phyloP scores from a whole-genome alignment of 2,329 filamentous ascomycete species.

The Lizonia empirigonia region DNA sequence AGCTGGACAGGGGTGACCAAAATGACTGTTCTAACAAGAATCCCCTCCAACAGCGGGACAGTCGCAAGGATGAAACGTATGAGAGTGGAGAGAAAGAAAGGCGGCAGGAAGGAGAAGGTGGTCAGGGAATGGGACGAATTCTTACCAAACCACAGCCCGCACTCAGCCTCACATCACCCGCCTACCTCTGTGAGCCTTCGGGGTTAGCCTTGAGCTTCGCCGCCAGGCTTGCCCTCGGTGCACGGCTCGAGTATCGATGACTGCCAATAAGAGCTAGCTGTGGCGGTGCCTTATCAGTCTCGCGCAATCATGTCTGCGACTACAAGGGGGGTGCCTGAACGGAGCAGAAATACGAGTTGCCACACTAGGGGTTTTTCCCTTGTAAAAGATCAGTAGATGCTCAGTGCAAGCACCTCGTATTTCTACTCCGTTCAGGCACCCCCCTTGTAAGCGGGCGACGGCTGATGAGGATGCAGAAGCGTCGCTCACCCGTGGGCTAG shows the following conservation, averaged over 20 bases:
- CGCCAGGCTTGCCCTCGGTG: slow-evolving; percentile 11
- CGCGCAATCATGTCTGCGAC: slow-evolving; percentile 17
- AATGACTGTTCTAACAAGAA: too few species aligned
- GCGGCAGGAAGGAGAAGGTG: neutral
- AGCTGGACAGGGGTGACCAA: too few species aligned
- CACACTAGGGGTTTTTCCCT: too few species aligned
- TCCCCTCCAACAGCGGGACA: neutral
- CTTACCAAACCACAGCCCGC: neutral
- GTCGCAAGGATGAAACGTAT: neutral
- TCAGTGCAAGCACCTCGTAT: too few species aligned
- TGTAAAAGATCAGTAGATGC: too few species aligned
- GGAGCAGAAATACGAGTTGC: too few species aligned
- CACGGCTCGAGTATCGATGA: slow-evolving; percentile 2
- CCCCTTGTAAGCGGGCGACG: slow-evolving; percentile 12
- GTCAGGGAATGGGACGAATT: neutral
- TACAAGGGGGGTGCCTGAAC: too few species aligned
- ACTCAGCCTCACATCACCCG: slow-evolving; percentile 13
- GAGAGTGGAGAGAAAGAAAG: neutral
- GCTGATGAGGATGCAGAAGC: slow-evolving; percentile 19
- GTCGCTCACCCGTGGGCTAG: slow-evolving; percentile 12
- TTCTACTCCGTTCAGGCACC: too few species aligned
- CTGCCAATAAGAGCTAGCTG: slow-evolving; percentile 8
- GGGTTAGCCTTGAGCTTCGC: slow-evolving; percentile 13
- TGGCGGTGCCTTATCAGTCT: slow-evolving; percentile 20
- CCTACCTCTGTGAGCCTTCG: slow-evolving; percentile 12